phyloP scores from a whole-genome alignment of 805 yeast genomes.

The Yamadazyma olivae region DNA sequence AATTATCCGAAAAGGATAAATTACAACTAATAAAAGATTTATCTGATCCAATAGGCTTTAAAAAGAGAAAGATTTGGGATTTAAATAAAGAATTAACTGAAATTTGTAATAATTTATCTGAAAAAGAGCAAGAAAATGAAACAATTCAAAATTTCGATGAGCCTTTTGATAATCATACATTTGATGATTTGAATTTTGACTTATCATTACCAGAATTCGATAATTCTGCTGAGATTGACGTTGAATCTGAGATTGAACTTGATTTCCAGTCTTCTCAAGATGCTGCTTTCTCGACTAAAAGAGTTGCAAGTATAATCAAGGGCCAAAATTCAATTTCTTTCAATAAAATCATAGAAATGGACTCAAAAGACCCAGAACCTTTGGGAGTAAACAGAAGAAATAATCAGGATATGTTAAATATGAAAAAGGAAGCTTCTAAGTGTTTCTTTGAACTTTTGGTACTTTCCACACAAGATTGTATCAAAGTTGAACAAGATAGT shows the following conservation, averaged over 20 bases:
- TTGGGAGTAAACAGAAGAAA: conserved; percentile 48
- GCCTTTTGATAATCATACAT: conserved; percentile 15
- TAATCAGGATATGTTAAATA: conserved; percentile 26
- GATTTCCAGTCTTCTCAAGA: conserved; percentile 7
- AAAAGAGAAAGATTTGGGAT: conserved; percentile 23
- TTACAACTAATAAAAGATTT: conserved; percentile 32
- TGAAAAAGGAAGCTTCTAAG: conserved; percentile 60
- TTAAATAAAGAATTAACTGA: conserved; percentile 9
- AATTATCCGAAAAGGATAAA: conserved; percentile 30
- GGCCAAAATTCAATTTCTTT: conserved; percentile 18
- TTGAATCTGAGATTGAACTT: conserved; percentile 7
- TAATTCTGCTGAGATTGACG: conserved; percentile 6
- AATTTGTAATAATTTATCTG: conserved; percentile 8
- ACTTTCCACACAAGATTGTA: conserved; percentile 72
- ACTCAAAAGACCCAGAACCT: conserved; percentile 35
- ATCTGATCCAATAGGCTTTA: conserved; percentile 23
- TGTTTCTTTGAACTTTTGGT: conserved; percentile 82
- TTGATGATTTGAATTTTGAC: conserved; percentile 16
- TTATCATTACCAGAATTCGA: conserved; percentile 21
- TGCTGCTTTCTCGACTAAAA: conserved; percentile 38
- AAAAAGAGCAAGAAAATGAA: conserved; percentile 15
- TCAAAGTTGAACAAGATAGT: conserved; percentile 54
- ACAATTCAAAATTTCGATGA: conserved; percentile 18
- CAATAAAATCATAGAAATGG: conserved; percentile 9
- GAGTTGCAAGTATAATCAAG: conserved; percentile 50